Conservation (phyloP, 306 rosid genomes). For the Prunus davidiana region DNA sequence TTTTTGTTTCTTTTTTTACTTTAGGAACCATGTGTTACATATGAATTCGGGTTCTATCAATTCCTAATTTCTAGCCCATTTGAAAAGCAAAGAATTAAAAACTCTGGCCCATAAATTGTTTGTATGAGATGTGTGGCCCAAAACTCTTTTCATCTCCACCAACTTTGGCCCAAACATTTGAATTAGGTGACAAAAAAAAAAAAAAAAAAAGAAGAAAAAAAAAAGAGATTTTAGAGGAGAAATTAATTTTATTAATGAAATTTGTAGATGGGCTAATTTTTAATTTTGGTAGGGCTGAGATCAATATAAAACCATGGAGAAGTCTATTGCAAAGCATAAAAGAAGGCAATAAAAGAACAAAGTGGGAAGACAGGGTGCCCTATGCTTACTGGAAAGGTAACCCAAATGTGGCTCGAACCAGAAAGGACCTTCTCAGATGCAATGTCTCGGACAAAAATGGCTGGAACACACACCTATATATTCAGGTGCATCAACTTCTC, state of each 20-base stretch:
- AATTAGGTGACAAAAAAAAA: no score
- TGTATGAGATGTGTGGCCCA: no score
- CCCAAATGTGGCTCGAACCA: constrained; percentile 53
- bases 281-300: constrained; percentile 57
- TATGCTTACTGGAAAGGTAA: constrained; percentile 92
- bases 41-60: no score
- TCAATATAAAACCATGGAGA: constrained; percentile 75
- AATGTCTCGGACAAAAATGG: constrained; percentile 51
- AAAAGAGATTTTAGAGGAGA: not conserved
- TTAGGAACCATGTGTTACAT: no score
- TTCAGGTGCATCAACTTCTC: constrained; percentile 40
- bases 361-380: constrained; percentile 75
- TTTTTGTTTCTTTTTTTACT: not conserved
- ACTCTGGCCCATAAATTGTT: no score
- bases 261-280: not conserved
- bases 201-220: no score
- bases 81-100: no score
- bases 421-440: constrained; percentile 70
- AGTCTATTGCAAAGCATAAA: constrained; percentile 42
- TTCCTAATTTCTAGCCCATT: no score
- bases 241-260: no score
- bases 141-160: no score
- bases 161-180: no score
- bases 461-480: constrained; percentile 63
- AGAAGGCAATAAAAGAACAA: constrained; percentile 62